Percentiles rank a stretch among this genome's conserved stretches.
Evolutionary conservation across 1,284 basidiomycete species (phyloP).

Genomic region (Ustilago loliicola): DNA sequence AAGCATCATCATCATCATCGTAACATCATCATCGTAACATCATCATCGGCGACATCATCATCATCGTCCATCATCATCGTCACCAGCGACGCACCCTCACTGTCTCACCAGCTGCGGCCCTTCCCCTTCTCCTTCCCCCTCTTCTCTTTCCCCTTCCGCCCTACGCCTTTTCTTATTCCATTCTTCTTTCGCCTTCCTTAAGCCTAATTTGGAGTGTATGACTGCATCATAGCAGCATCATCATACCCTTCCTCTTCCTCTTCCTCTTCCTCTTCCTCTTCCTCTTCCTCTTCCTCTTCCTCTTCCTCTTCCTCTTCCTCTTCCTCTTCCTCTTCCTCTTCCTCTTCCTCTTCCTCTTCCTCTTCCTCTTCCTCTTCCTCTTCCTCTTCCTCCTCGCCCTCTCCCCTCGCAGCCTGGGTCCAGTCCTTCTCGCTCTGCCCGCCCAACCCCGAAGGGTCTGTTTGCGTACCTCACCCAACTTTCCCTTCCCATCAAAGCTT

Average conservation of each 20-base stretch:
- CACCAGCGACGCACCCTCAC: constrained; percentile 1
- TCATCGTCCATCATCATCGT: constrained; percentile 1
- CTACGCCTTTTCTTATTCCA: background rate
- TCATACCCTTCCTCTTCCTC: constrained; percentile 1
- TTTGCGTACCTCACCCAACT: constrained; percentile 12
- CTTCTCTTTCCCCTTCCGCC: background rate
- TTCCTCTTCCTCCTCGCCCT: background rate
- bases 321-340: too few relatives aligned
- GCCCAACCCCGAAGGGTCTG: constrained; percentile 14
- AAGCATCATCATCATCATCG: background rate
- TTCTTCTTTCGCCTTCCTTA: constrained; percentile 3
- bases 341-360: background rate
- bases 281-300: background rate
- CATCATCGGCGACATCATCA: background rate
- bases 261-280: background rate
- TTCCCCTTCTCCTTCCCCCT: background rate
- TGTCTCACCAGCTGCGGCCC: constrained; percentile 6
- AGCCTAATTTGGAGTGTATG: constrained; percentile 9
- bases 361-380: background rate
- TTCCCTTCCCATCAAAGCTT: background rate
- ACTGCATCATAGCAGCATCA: constrained; percentile 40
- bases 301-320: background rate
- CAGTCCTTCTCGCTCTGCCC: constrained; percentile 3
- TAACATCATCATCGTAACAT: constrained; percentile 5
- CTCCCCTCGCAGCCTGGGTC: constrained; percentile 18